phyloP scores from a whole-genome alignment of 495 filamentous ascomycete species.

The Haplographium delicatum region DNA sequence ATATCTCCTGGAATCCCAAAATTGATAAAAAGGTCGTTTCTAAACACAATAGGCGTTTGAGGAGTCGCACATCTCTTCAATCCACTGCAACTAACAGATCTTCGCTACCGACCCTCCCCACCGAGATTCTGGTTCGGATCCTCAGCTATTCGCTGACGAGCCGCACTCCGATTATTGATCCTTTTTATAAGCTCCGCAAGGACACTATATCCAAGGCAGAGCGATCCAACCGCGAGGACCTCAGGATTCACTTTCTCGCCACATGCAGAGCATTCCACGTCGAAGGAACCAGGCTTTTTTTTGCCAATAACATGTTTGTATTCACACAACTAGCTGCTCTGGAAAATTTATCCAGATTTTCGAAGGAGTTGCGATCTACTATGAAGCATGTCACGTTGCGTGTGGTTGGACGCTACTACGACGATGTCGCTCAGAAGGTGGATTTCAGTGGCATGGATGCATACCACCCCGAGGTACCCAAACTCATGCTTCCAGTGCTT shows the following conservation, averaged over 20 bases:
- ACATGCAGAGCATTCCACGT: conserved; percentile 36
- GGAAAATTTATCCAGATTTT: conserved; percentile 33
- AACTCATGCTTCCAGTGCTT: conserved; percentile 27
- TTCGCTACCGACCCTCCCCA: conserved; percentile 34
- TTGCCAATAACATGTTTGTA: conserved; percentile 40
- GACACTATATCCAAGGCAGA: conserved; percentile 32
- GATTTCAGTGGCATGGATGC: conserved; percentile 25
- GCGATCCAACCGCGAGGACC: conserved; percentile 28
- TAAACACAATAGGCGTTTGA: too few relatives aligned
- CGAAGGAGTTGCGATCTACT: conserved; percentile 26
- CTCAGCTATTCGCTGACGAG: conserved; percentile 38
- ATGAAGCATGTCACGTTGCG: conserved; percentile 39
- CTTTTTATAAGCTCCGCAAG: conserved; percentile 32
- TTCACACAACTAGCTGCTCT: conserved; percentile 41
- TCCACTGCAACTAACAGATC: too few relatives aligned
- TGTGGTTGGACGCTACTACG: conserved; percentile 42
- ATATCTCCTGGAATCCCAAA: conserved; percentile 4
- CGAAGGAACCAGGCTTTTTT: conserved; percentile 37
- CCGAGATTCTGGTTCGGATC: conserved; percentile 40
- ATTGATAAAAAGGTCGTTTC: too few relatives aligned
- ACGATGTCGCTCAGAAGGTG: conserved; percentile 33
- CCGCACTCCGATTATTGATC: conserved; percentile 41
- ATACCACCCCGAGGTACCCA: conserved; percentile 26
- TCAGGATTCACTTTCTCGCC: conserved; percentile 24
- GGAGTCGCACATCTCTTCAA: too few relatives aligned